These are phyloP conservation scores for Ceratobasidium sp. DNA, from an alignment of 1,284 basidiomycete genomes.

Conservation along the genomic window DNA sequence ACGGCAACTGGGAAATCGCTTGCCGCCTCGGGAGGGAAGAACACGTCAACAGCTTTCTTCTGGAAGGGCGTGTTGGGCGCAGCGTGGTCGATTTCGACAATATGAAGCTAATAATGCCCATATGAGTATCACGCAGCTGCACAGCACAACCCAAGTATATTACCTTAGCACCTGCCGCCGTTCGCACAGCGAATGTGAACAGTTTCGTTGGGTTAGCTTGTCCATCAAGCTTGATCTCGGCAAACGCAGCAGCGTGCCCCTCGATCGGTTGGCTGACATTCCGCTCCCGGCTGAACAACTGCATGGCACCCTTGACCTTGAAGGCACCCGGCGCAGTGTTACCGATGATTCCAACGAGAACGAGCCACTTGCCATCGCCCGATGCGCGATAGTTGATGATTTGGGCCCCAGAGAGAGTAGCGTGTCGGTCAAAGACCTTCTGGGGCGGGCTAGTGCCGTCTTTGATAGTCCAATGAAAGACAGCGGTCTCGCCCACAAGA, in stretches of 20 bases:
- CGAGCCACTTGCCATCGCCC: conserved; percentile 96
- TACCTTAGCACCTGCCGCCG: conserved; percentile 96
- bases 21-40: conserved; percentile 97
- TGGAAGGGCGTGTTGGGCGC: conserved; percentile 95
- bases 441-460: conserved; percentile 79
- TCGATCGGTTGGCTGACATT: conserved; percentile 99
- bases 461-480: conserved; percentile 91
- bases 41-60: conserved; percentile 99
- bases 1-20: conserved; percentile 99
- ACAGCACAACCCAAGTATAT: conserved; percentile 19
- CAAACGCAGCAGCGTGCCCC: conserved; percentile 97
- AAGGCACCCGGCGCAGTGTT: conserved; percentile 93
- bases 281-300: conserved; percentile 90
- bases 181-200: conserved; percentile 96
- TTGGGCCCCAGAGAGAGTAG: conserved; percentile 92
- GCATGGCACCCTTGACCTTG: conserved; percentile 98
- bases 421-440: conserved; percentile 97
- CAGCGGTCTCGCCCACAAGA: conserved; percentile 93
- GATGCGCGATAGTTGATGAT: conserved; percentile 99
- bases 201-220: conserved; percentile 86
- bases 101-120: conserved; percentile 76
- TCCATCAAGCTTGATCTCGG: conserved; percentile 90
- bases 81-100: conserved; percentile 98
- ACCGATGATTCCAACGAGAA: conserved; percentile 94
- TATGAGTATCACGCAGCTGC: conserved; percentile 19